Evolutionary conservation across 2,329 filamentous ascomycete species (phyloP), one percentile per base, ranked within the genome.

Genomic region (Pyrenophora teres): DNA sequence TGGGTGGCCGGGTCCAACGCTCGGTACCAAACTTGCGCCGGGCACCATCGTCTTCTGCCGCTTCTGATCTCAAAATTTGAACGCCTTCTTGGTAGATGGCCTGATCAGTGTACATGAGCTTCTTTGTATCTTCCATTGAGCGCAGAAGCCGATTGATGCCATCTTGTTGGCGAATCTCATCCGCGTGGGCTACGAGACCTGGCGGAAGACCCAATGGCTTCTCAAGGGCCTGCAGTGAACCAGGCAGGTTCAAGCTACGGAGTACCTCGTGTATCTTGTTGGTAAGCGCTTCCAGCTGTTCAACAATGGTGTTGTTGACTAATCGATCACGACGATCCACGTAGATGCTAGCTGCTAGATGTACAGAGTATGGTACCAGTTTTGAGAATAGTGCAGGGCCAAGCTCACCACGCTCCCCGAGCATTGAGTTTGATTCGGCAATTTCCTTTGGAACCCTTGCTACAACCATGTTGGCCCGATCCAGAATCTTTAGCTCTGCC

Each of bases 311-410:
- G 60, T 90, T 89, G 68, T 94, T 96, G 37, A 99, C 87, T 51
- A 96, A 79, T n/a, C 92, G 84, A 71, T 99, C 92, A 50, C 92
- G 83, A 12, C 92, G 84, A 69, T 97, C 92, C 48, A 92, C 92
- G 68, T 99, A 99, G 30, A 97, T 96, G 40, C 91, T 96, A 1
- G 92, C 90, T 6, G 94, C 94, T 41, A 97, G 84, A 67, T 99
- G 94, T 0, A 97, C 94, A 0, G 92, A 92, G 70, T 97, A 97
- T 0, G 94, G 94, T 0, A 99, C 94, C 1, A 99, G 81, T 64
- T 93, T 94, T 2, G 89, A 85, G 70, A 99, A 97, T 0, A 99
- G 77, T 0, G 92, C 89, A 18, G 86, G 86, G 0, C 94, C 93
- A 64, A 97, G 88, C 51, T 92, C 87, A 12, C 85, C 85, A 38